These are phyloP conservation scores for Borovskyia barvae DNA, from an alignment of 208 protist genomes.

Conservation along the genomic window DNA sequence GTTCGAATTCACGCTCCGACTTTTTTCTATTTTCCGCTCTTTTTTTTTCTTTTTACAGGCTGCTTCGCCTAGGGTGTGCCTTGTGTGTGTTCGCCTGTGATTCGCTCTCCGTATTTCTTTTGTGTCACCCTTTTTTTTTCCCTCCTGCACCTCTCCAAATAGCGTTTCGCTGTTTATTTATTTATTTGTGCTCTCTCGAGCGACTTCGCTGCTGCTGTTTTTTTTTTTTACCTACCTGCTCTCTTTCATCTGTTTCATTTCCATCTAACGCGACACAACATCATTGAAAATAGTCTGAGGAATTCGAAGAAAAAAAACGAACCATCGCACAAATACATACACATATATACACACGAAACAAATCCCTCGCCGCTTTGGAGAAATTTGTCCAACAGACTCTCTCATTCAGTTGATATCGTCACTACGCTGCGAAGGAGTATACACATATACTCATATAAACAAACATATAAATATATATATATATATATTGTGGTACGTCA, in stretches of 20 bases:
- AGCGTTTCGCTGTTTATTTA: background rate
- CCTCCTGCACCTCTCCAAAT: background rate
- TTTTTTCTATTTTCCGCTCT: constrained; percentile 2
- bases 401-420: too few species aligned
- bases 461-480: too few species aligned
- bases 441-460: too few species aligned
- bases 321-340: too few species aligned
- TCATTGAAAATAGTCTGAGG: too few species aligned
- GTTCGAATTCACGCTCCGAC: background rate
- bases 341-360: too few species aligned
- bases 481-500: background rate
- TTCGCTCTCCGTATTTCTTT: background rate
- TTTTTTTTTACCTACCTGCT: background rate
- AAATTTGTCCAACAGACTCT: too few species aligned
- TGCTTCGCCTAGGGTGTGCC: background rate
- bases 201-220: background rate
- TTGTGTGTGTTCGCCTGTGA: constrained; percentile 7
- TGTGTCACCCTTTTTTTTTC: constrained; percentile 4
- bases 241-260: background rate
- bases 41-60: constrained; percentile 1
- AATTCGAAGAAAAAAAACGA: too few species aligned
- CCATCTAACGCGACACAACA: too few species aligned
- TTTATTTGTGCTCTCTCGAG: background rate
- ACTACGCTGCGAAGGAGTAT: too few species aligned
- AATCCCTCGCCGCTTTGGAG: too few species aligned